phyloP scores from a whole-genome alignment of 2,329 filamentous ascomycete genomes.

The Penicillium palitans region DNA sequence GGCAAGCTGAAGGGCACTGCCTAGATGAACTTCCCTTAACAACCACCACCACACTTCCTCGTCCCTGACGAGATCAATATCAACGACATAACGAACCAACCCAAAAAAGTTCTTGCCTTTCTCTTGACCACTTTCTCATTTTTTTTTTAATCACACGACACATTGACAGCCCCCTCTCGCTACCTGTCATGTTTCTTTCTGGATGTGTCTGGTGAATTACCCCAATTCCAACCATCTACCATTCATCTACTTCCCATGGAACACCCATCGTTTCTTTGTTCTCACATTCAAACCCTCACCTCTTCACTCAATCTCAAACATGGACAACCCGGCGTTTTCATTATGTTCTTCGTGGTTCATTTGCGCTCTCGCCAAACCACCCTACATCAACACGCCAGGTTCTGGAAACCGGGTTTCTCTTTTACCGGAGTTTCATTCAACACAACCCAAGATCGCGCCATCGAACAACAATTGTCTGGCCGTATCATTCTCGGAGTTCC shows the following conservation, averaged over 20 bases:
- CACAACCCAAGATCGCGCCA: conserved; percentile 1
- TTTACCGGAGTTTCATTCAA: neutral
- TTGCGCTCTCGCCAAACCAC: conserved; percentile 7
- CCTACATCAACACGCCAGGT: conserved; percentile 7
- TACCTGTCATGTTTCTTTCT: conserved; percentile 7
- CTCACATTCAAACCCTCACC: neutral
- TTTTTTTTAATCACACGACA: conserved; percentile 10
- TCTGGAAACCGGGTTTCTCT: conserved; percentile 2
- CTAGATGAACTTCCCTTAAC: conserved; percentile 16
- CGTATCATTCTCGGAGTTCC: conserved; percentile 7
- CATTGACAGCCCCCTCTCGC: neutral
- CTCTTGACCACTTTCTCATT: conserved; percentile 4
- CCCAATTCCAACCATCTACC: neutral
- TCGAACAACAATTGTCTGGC: conserved; percentile 13
- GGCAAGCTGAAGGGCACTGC: conserved; percentile 41
- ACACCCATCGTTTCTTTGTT: neutral
- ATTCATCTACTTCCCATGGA: neutral
- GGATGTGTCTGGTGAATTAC: neutral
- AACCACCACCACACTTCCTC: no score
- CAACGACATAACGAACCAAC: conserved; percentile 17
- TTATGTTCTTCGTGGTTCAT: neutral
- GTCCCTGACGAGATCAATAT: neutral
- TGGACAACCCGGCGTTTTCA: conserved; percentile 16
- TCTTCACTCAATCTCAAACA: conserved; percentile 9
- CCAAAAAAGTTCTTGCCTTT: conserved; percentile 13